Percentiles rank a stretch among this genome's conserved stretches.
Conservation (phyloP, 345 rosid species). For the Cardamine occulta region DNA sequence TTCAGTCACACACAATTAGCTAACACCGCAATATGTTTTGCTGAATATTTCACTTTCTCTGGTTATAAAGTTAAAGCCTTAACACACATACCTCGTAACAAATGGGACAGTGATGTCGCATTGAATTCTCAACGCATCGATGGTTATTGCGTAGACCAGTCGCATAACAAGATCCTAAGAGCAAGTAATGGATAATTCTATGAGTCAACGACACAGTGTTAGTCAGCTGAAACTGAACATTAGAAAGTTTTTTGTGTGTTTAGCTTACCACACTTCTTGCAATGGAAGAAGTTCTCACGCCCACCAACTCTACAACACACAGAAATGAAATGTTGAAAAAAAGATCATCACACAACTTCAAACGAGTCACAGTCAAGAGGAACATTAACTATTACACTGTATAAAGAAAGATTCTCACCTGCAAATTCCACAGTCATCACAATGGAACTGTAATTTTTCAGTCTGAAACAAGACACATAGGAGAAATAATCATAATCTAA, state of each 20-base stretch:
- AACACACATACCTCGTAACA: conserved; percentile 75
- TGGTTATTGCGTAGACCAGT: conserved; percentile 68
- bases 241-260: not conserved
- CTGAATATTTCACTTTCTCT: not conserved
- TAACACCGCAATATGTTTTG: not conserved
- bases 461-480: conserved; percentile 49
- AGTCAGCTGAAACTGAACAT: conserved; percentile 5
- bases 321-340: not conserved
- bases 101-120: conserved; percentile 97
- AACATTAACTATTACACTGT: not conserved
- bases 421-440: conserved; percentile 97
- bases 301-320: conserved; percentile 78
- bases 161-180: conserved; percentile 82
- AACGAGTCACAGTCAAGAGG: not conserved
- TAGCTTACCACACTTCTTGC: conserved; percentile 85
- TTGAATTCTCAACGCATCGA: conserved; percentile 90
- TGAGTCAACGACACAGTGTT: not conserved
- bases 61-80: not conserved
- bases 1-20: not conserved
- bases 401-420: conserved; percentile 49
- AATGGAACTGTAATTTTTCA: conserved; percentile 80
- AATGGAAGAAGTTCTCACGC: conserved; percentile 78
- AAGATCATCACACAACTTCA: not conserved
- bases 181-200: not conserved
- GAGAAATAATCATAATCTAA: not conserved